Conservation (phyloP, 257 asterid species). For the Cinchona pubescens region DNA sequence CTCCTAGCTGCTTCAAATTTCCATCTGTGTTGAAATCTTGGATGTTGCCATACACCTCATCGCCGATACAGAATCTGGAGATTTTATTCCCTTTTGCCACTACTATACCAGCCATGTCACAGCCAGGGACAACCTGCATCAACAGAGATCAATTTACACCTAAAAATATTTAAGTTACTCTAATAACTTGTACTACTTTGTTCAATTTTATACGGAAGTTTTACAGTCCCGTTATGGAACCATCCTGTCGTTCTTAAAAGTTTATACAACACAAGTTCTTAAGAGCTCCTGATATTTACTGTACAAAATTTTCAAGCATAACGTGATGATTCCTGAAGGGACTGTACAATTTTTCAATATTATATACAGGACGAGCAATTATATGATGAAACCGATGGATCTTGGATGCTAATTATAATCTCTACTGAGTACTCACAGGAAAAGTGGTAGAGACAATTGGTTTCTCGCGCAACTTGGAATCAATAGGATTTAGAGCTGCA, state of each 20-base stretch:
- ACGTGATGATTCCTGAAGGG: no score
- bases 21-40: conserved; percentile 37
- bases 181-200: neutral
- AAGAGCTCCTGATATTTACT: no score
- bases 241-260: no score
- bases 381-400: no score
- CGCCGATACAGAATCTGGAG: conserved; percentile 36
- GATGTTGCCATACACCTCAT: conserved; percentile 60
- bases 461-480: conserved; percentile 52
- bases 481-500: conserved; percentile 68
- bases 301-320: no score
- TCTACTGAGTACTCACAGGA: conserved; percentile 37
- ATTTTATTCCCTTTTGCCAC: conserved; percentile 36
- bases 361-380: no score
- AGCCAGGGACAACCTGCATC: conserved; percentile 60
- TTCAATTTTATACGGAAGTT: neutral
- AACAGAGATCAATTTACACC: neutral
- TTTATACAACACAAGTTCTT: no score
- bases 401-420: neutral
- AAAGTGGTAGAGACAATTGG: conserved; percentile 31
- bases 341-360: no score
- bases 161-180: neutral
- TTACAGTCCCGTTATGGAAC: no score
- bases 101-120: conserved; percentile 67
- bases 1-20: conserved; percentile 41